Percentiles rank a stretch among this genome's conserved stretches.
Evolutionary conservation across 179 eudicot genomes (phyloP).

Genomic region (Vitellaria paradoxa): DNA sequence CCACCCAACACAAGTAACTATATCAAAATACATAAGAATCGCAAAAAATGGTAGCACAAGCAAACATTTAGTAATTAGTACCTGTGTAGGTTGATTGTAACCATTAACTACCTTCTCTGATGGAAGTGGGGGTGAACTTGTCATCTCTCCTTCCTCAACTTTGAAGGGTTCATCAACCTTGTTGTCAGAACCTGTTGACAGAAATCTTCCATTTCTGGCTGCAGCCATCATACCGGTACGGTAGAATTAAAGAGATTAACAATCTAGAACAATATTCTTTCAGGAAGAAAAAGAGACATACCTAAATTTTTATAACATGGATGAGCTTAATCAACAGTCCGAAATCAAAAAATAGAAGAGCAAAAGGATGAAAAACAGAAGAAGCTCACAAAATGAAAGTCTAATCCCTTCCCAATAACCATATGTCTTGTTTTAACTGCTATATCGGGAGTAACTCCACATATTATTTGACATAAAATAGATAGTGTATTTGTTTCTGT

Average conservation of each 20-base stretch:
- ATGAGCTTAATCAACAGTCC: too few relatives aligned
- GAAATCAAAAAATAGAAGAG: too few relatives aligned
- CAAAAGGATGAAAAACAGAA: too few relatives aligned
- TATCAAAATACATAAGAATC: conserved; percentile 9
- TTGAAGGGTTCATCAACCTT: conserved; percentile 41
- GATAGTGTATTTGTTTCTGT: too few relatives aligned
- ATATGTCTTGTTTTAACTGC: too few relatives aligned
- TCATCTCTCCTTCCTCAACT: conserved; percentile 72
- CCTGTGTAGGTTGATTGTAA: not conserved
- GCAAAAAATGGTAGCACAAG: not conserved
- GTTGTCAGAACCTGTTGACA: conserved; percentile 49
- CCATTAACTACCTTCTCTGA: conserved; percentile 59
- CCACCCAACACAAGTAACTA: conserved; percentile 86
- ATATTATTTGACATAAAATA: too few relatives aligned
- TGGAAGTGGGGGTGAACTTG: conserved; percentile 65
- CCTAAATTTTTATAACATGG: not conserved
- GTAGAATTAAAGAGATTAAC: not conserved
- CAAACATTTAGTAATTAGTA: not conserved
- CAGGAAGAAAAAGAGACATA: not conserved
- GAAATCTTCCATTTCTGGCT: conserved; percentile 43
- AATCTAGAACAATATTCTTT: not conserved
- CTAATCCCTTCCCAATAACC: too few relatives aligned
- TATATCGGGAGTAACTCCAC: too few relatives aligned
- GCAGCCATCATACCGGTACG: conserved; percentile 30
- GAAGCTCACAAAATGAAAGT: too few relatives aligned